These are phyloP conservation scores for Stropharia rugosoannulata DNA, from an alignment of 768 basidiomycete genomes.

Conservation along the genomic window DNA sequence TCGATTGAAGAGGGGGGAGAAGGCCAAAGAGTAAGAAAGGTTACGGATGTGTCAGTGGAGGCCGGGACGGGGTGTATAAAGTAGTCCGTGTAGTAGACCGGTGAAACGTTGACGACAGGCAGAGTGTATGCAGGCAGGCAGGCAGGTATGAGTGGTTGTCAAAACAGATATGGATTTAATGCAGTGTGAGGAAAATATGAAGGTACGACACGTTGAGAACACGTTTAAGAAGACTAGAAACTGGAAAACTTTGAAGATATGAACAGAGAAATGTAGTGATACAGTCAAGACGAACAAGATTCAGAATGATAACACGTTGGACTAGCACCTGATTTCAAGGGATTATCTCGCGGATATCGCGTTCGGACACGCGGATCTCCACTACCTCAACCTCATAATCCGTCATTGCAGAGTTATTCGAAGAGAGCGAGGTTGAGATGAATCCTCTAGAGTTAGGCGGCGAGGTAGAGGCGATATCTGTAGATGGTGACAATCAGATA, in stretches of 20 bases:
- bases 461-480: constrained; percentile 83
- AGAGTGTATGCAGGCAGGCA: not conserved
- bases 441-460: constrained; percentile 70
- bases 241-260: not conserved
- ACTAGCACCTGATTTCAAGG: constrained; percentile 33
- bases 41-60: too few species aligned
- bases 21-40: too few species aligned
- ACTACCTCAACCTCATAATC: constrained; percentile 88
- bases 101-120: too few species aligned
- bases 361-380: constrained; percentile 81
- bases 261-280: not conserved
- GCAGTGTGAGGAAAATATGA: not conserved
- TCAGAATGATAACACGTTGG: not conserved
- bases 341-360: constrained; percentile 76
- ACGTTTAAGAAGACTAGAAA: constrained; percentile 4
- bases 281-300: constrained; percentile 5
- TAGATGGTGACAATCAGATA: not conserved
- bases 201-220: not conserved
- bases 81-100: too few species aligned
- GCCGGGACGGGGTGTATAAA: too few species aligned
- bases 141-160: not conserved
- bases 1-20: too few species aligned
- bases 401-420: constrained; percentile 62
- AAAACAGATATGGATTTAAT: not conserved
- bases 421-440: constrained; percentile 67